Percentiles rank a stretch among this genome's conserved stretches.
Evolutionary conservation across 2,329 filamentous ascomycete genomes (phyloP).

Genomic region (Boeremia lycopersici): DNA sequence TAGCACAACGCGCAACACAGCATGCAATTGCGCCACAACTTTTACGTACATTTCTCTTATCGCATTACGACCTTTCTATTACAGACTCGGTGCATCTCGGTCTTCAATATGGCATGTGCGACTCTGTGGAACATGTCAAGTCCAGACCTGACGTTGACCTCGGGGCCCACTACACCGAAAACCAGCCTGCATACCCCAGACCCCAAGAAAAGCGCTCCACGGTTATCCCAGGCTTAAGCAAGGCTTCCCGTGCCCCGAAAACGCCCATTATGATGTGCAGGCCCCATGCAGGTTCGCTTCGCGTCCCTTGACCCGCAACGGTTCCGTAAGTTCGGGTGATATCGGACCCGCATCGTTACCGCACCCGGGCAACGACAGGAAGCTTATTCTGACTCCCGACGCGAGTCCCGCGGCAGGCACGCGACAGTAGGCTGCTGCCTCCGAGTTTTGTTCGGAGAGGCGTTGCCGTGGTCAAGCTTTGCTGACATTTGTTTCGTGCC

Average conservation of each 20-base stretch:
- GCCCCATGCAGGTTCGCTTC: neutral
- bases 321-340: slow-evolving; percentile 8
- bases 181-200: slow-evolving; percentile 7
- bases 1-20: neutral
- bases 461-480: neutral
- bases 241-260: neutral
- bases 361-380: slow-evolving; percentile 6
- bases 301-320: slow-evolving; percentile 10
- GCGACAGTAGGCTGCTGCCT: neutral
- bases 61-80: neutral
- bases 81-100: slow-evolving; percentile 2
- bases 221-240: slow-evolving; percentile 15
- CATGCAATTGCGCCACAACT: neutral
- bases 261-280: slow-evolving; percentile 1
- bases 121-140: neutral
- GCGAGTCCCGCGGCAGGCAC: neutral
- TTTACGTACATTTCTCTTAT: neutral
- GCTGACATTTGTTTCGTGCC: neutral
- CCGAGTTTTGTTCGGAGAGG: neutral
- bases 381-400: slow-evolving; percentile 11
- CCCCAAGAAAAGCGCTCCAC: slow-evolving; percentile 8
- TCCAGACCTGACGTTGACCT: slow-evolving; percentile 7
- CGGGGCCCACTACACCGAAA: slow-evolving; percentile 10
- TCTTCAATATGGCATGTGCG: neutral
- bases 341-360: slow-evolving; percentile 8